These are phyloP conservation scores for Aureobasidium mangrovei DNA, from an alignment of 2,329 filamentous ascomycete species.

Conservation along the genomic window DNA sequence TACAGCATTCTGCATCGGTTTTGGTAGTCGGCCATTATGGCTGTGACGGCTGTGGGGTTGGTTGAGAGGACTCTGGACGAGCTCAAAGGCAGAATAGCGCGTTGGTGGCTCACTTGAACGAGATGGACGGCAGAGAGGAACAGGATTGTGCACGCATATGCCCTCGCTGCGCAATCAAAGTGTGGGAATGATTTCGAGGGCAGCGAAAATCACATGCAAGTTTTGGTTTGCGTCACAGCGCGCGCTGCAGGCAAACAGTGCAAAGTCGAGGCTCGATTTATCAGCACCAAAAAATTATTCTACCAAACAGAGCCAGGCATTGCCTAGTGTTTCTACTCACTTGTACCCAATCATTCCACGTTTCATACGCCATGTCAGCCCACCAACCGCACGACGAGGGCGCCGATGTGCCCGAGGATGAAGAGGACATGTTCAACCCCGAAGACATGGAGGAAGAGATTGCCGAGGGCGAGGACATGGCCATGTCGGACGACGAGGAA, in stretches of 20 bases:
- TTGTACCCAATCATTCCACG: background rate
- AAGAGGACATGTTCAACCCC: conserved; percentile 61
- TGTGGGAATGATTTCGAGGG: no score
- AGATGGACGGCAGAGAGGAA: no score
- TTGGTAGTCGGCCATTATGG: background rate
- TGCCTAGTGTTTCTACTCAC: background rate
- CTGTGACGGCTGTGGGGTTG: background rate
- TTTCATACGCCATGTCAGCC: conserved; percentile 7
- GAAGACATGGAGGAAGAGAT: conserved; percentile 67
- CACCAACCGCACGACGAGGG: conserved; percentile 14
- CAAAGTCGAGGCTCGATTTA: conserved; percentile 8
- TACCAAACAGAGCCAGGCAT: background rate
- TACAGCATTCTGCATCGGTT: background rate
- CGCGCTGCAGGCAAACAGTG: background rate
- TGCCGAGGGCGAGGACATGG: conserved; percentile 57
- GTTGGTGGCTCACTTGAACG: no score
- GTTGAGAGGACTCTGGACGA: no score
- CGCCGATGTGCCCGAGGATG: conserved; percentile 37
- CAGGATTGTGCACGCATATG: no score
- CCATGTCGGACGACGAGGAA: conserved; percentile 67
- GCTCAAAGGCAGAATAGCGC: no score
- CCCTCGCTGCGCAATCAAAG: no score
- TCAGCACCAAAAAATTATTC: conserved; percentile 9
- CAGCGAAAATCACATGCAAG: no score
- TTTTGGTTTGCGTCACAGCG: no score